Evolutionary conservation across 306 rosid species (phyloP), one percentile per base, ranked within the genome.

Genomic region (Coriaria nepalensis): DNA sequence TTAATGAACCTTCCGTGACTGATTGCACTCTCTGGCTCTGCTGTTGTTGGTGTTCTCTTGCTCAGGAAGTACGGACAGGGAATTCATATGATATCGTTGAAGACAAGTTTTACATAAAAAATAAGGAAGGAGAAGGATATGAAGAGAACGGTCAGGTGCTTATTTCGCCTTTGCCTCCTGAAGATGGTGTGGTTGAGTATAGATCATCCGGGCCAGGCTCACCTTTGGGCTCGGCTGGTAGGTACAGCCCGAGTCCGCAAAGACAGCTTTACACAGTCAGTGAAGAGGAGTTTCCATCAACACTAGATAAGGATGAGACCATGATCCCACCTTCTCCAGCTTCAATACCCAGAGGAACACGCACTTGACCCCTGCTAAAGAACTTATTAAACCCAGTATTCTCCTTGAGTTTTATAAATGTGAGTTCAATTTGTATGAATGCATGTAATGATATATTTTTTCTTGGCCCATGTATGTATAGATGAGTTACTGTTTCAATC

Each of bases 11-110:
- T 0, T 74, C 78, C 4, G 60, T 59, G 40, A 65, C 95, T 50
- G 97, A 90, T 66, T 90, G 81, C 66, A 64, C 75, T 29, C 62
- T 90, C 55, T 90, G 97, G 95, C 80, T 90, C 41, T 84, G 57
- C 75, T 90, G 97, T 62, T 81, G 87, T 66, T 88, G 95, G 95
- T 90, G 95, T 54, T 63, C 97, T 64, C 92, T 90, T 46, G 97
- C 97, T 41, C 97, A 88, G 68, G 97, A 88, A 76, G 76, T 63
- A 32, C 61, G 95, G 40, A 88, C 97, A 0, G 79, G 56, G 49
- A 77, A 90, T 64, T 68, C 70, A 45, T 84, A 90, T 49, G 79
- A 73, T 59, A 48, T 84, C 53, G 60, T 75, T 10, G 82, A 77
- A 65, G 82, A 84, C 9, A 71, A 68, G 47, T 60, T 77, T 42